phyloP scores from a whole-genome alignment of 1,284 basidiomycete genomes.

The Ceratorhiza oryzae-sativae region DNA sequence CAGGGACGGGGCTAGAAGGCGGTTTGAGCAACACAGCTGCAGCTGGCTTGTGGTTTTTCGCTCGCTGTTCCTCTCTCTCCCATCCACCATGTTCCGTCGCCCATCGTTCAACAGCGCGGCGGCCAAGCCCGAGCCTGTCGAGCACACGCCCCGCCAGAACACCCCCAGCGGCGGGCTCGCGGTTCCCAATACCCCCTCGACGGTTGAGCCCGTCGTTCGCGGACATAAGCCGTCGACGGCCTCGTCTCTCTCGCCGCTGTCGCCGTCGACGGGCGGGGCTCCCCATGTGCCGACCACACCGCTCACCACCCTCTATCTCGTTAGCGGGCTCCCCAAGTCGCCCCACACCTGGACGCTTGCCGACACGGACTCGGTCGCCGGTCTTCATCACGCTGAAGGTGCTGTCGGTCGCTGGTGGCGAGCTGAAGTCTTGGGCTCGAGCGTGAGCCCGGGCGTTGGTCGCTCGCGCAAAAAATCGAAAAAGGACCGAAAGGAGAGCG shows the following conservation, averaged over 20 bases:
- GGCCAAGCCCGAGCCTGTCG: conserved; percentile 48
- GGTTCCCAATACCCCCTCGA: conserved; percentile 18
- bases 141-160: conserved; percentile 45
- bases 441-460: conserved; percentile 76
- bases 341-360: conserved; percentile 94
- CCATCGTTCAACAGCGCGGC: conserved; percentile 10
- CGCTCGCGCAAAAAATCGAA: conserved; percentile 43
- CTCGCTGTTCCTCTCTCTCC: background rate
- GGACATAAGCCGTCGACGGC: conserved; percentile 35
- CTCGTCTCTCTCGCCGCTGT: conserved; percentile 34
- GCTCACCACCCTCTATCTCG: conserved; percentile 82
- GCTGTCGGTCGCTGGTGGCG: conserved; percentile 94
- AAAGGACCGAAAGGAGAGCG: conserved; percentile 46
- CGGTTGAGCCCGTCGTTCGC: conserved; percentile 27
- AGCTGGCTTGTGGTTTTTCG: background rate
- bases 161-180: conserved; percentile 11
- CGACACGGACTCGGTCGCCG: conserved; percentile 84
- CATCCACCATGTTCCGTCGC: conserved; percentile 28
- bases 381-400: conserved; percentile 84
- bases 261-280: conserved; percentile 24
- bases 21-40: background rate
- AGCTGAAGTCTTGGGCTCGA: conserved; percentile 90
- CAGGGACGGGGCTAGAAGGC: conserved; percentile 2
- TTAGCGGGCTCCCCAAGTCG: conserved; percentile 81
- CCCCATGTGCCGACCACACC: conserved; percentile 57